phyloP scores from a whole-genome alignment of 208 protist species.

The Acanthamoeba castellanii region DNA sequence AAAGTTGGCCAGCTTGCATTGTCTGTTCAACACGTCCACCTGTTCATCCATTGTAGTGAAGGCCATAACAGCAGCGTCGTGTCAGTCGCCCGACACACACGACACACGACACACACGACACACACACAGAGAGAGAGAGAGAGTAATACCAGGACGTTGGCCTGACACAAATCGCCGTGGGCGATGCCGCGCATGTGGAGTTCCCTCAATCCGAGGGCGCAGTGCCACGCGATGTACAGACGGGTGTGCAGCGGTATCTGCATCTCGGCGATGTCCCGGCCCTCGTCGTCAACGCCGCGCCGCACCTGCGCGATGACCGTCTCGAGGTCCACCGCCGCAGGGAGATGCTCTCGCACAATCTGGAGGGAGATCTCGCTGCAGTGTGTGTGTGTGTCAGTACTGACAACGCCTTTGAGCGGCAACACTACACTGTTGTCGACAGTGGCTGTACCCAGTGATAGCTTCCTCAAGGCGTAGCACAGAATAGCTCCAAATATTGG shows the following conservation, averaged over 20 bases:
- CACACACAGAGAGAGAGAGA: neutral
- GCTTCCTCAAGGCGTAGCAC: slow-evolving; percentile 20
- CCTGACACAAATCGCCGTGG: slow-evolving; percentile 45
- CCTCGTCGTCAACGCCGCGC: neutral
- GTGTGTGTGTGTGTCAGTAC: no score
- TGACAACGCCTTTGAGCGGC: no score
- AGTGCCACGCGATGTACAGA: slow-evolving; percentile 56
- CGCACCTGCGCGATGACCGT: slow-evolving; percentile 9
- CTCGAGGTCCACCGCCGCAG: slow-evolving; percentile 9
- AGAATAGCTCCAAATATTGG: slow-evolving; percentile 48
- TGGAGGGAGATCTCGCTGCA: slow-evolving; percentile 15
- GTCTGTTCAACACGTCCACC: slow-evolving; percentile 24
- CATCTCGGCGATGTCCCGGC: neutral
- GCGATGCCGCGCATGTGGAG: slow-evolving; percentile 49
- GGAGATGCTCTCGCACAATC: slow-evolving; percentile 31
- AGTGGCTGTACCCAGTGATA: slow-evolving; percentile 12
- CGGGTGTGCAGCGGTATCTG: slow-evolving; percentile 47
- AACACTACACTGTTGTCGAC: no score
- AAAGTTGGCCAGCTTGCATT: slow-evolving; percentile 63
- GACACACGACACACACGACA: neutral
- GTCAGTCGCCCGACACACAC: neutral
- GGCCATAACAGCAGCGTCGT: neutral
- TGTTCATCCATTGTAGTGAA: neutral
- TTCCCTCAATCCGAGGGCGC: slow-evolving; percentile 32
- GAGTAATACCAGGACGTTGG: slow-evolving; percentile 7